Base-by-base conservation (phyloP, 345 rosid species). In the Syzygium jambos region DNA sequence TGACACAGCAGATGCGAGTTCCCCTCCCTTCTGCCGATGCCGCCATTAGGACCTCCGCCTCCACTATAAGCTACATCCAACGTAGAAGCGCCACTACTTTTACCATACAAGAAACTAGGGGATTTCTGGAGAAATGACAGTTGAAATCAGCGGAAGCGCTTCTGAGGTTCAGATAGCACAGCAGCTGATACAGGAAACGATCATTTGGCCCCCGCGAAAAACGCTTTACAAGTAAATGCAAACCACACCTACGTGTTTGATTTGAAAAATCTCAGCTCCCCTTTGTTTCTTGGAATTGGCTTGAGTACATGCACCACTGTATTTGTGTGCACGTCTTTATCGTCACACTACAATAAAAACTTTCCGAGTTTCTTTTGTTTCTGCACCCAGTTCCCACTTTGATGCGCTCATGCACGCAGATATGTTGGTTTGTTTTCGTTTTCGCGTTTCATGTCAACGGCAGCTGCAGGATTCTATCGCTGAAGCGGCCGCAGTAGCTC, bases 71-170 rank as follows among this genome's bases (percentile, higher is more conserved):
- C 89, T 98, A 94, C 65, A 25, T 25, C 27, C 30, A 3, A 59
- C 27, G 65, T 59, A 59, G 30, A 59, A 59, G 25, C 5, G 5
- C 29, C 30, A 0, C 65, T 59, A 3, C 65, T 25, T 29, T 59
- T 59, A 59, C 65, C 16, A 59, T 59, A 59, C 90, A 96, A 88
- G 98, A 98, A 93, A 92, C 95, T 49, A 94, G 97, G 85, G 99
- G 98, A 68, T 91, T 89, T 98, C 99, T 87, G 96, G 95, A 86
- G 99, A 96, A 90, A 98, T 95, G 99, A 98, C 98, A 2, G 97
- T 98, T 57, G 99, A 98, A 90, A 96, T 98, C 88, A 96, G 98
- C 86, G 97, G 99, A 90, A 92, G 96, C 89, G 96, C 96, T 86
- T 93, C 95, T 14, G 95, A 96, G 91, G 98, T 95, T 83, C 99